Evolutionary conservation across 1,284 basidiomycete species (phyloP), one percentile per base, ranked within the genome.

Genomic region (Puccinia novopanici): DNA sequence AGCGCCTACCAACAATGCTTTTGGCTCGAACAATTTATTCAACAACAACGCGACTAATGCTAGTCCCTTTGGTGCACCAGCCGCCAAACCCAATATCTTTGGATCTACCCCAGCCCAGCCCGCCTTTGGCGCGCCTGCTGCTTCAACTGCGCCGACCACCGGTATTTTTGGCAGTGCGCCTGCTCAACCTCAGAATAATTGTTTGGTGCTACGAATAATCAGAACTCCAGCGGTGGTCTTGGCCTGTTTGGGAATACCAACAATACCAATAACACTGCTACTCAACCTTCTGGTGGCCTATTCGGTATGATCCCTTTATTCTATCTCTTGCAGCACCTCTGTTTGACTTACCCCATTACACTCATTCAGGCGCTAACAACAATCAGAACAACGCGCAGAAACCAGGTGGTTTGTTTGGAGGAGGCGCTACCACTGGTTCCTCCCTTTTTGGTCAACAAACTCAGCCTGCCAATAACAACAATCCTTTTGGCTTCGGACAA

Each of bases 81-180:
- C 78, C 30, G 71, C 78, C 37, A 80, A 80, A 57, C 70, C 78
- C n/a, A 74, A 52, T 17, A 80, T 80, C 15, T 80, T 80, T 74
- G 78, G 78, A 37, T 55, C 50, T 45, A 30, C 59, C 3, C 17
- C 74, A 12, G 50, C 78, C 19, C 71, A 63, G n/a, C 45, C 45
- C 71, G 54, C 78, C 34, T 74, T 80, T 54, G 78, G 78, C 15
- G 61, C 71, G 15, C 48, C 59, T 40, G 61, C 61, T 17, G 55
- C 27, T 42, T 45, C 73, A 30, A 42, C 73, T 59, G 75, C 75
- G 24, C 75, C 75, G 8, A 65, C 75, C 15, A 52, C 75, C 27
- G 59, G 59, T 50, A 48, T 75, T 34, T 76, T 76, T 45, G 63
- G 61, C 24, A 50, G 42, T 19, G 27, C 70, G 45, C 42, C 71